A percentile compares a stretch with the other conserved stretches of the same genome.
These are phyloP conservation scores for Leccinum uliginosum DNA, from an alignment of 768 basidiomycete genomes.

Conservation along the genomic window DNA sequence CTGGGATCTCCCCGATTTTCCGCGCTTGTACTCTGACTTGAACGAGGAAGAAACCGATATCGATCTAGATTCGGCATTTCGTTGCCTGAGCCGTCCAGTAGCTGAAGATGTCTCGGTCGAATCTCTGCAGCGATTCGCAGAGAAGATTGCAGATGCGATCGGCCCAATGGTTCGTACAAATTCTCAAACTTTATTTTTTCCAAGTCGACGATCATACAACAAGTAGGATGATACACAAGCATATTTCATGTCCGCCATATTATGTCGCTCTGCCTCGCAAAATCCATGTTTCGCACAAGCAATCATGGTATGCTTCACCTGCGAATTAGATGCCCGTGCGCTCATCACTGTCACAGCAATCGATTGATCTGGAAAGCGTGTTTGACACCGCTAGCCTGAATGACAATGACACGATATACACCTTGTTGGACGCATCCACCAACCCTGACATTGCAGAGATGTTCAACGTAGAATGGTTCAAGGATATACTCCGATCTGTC, in stretches of 20 bases:
- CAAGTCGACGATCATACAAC: slow-evolving; percentile 2
- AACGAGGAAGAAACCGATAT: slow-evolving; percentile 46
- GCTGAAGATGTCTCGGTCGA: slow-evolving; percentile 52
- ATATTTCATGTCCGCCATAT: slow-evolving; percentile 56
- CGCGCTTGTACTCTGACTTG: slow-evolving; percentile 63
- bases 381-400: slow-evolving; percentile 54
- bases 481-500: slow-evolving; percentile 20
- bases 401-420: slow-evolving; percentile 46
- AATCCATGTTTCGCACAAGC: slow-evolving; percentile 40
- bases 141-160: slow-evolving; percentile 50
- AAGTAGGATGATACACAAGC: slow-evolving; percentile 51
- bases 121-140: slow-evolving; percentile 49
- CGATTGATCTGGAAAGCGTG: slow-evolving; percentile 49
- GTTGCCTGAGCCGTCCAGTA: slow-evolving; percentile 53
- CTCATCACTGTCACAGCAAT: slow-evolving; percentile 40
- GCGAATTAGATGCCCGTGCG: background rate
- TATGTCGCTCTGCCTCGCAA: slow-evolving; percentile 65
- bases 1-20: slow-evolving; percentile 73
- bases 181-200: background rate
- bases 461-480: slow-evolving; percentile 38
- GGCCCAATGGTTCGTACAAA: slow-evolving; percentile 48
- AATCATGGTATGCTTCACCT: slow-evolving; percentile 39
- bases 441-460: slow-evolving; percentile 61
- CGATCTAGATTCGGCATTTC: slow-evolving; percentile 55
- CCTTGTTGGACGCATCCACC: slow-evolving; percentile 59